These are phyloP conservation scores for Discostella stelligeroides DNA, from an alignment of 108 stramenopile genomes.

Conservation along the genomic window DNA sequence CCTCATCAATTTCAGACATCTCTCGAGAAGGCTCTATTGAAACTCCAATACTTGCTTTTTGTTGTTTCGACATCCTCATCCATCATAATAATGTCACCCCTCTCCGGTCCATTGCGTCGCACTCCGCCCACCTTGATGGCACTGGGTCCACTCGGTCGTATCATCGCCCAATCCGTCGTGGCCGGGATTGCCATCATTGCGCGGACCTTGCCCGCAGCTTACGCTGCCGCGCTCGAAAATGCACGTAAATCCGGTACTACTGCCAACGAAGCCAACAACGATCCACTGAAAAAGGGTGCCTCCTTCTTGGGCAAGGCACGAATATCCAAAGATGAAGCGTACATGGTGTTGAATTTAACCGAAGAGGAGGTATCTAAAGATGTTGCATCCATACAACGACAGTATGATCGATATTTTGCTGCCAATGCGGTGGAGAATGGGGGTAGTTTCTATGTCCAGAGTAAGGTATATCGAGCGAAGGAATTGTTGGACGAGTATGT, in stretches of 20 bases:
- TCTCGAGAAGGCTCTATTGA: background rate
- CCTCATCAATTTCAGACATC: no score
- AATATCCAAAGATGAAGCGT: slow-evolving; percentile 69
- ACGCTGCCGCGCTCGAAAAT: slow-evolving; percentile 44
- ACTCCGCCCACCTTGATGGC: slow-evolving; percentile 28
- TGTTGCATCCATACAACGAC: slow-evolving; percentile 64
- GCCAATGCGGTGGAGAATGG: slow-evolving; percentile 93
- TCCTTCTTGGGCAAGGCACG: slow-evolving; percentile 46
- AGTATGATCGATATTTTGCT: slow-evolving; percentile 87
- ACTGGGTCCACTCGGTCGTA: slow-evolving; percentile 41
- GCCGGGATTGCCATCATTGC: slow-evolving; percentile 49
- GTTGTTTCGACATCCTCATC: no score
- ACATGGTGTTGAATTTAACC: slow-evolving; percentile 68
- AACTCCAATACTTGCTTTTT: background rate
- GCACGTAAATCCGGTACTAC: slow-evolving; percentile 52
- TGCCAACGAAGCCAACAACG: slow-evolving; percentile 37
- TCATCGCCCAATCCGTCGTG: slow-evolving; percentile 46
- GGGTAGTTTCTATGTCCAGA: slow-evolving; percentile 98
- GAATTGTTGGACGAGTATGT: slow-evolving; percentile 85
- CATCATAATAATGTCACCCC: background rate
- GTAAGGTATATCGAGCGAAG: slow-evolving; percentile 94
- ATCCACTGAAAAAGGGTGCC: slow-evolving; percentile 19
- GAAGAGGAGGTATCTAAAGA: slow-evolving; percentile 50
- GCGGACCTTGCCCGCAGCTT: slow-evolving; percentile 49
- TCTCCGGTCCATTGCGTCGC: background rate